Evolutionary conservation across 192 early-diverging fungal genomes (phyloP), one percentile per base, ranked within the genome.

Genomic region (Linnemannia schmuckeri): DNA sequence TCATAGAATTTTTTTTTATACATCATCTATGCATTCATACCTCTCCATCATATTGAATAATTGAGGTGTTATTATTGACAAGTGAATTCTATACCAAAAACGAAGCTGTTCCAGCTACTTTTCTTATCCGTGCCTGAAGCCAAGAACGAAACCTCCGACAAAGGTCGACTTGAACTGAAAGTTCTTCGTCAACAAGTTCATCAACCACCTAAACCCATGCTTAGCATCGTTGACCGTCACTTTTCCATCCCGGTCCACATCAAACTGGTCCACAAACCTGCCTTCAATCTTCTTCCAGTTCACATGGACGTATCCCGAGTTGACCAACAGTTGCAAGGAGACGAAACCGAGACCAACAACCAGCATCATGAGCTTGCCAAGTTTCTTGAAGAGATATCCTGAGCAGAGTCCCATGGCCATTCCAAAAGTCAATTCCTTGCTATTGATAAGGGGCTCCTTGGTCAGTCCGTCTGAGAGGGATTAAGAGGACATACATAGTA

Each of bases 111-210:
- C 40, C 18, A 0, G 5, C 22, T 42, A 20, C 52, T 17, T 35
- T 55, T 22, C 77, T 90, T 90, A 92, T 72, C 89, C 89, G 74
- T 92, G 91, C 4, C 87, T 82, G 72, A 90, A 75, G 46, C 91
- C 91, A 38, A 80, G 44, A 33, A 87, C 79, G n/a, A 90, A 90
- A 6, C 91, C 91, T 35, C 54, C 88, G 7, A 88, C 57, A 75
- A 91, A 92, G 6, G 89, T 87, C 4, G 89, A 87, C 74, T 92
- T 92, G 85, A 92, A 92, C 73, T 91, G 91, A 27, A 92, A 80
- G 47, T 91, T 90, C 4, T 57, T 68, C 24, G 91, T 92, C 78
- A 92, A 79, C 13, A 92, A 38, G 13, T 72, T 77, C 20, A 89
- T 77, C 33, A 91, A 63, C 33, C 71, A 75, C 20, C 84, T 44